These are phyloP conservation scores for Fusarium sp. DNA, from an alignment of 2,329 filamentous ascomycete species.

Conservation along the genomic window DNA sequence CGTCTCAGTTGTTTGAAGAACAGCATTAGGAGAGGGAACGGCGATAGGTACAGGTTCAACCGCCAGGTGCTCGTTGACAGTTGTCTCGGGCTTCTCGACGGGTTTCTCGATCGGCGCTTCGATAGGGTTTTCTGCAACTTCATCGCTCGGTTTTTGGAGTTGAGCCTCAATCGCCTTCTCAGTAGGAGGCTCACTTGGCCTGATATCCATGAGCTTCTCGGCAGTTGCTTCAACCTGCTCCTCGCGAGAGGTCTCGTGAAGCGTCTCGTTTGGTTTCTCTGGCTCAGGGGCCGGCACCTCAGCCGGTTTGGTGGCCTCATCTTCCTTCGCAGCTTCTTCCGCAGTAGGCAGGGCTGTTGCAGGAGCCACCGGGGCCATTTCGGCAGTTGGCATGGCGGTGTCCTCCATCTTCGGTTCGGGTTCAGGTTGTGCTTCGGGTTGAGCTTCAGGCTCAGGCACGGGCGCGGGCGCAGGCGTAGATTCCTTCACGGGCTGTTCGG, in stretches of 20 bases:
- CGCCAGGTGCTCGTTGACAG: neutral
- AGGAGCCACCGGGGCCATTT: slow-evolving; percentile 9
- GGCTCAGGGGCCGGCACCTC: slow-evolving; percentile 9
- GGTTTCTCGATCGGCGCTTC: neutral
- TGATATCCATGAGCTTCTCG: neutral
- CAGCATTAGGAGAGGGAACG: slow-evolving; percentile 20
- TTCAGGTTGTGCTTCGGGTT: neutral
- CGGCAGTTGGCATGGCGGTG: slow-evolving; percentile 44
- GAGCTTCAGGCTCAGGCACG: slow-evolving; percentile 38
- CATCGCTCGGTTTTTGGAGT: slow-evolving; percentile 4
- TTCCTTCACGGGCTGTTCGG: slow-evolving; percentile 1
- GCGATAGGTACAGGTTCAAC: slow-evolving; percentile 4
- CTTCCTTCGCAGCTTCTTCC: slow-evolving; percentile 12
- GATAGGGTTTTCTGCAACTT: neutral
- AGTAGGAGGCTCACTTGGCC: neutral
- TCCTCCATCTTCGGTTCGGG: slow-evolving; percentile 55
- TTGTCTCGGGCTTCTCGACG: slow-evolving; percentile 1
- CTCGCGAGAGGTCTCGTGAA: neutral
- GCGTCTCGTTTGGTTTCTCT: slow-evolving; percentile 5
- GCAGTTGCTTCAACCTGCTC: neutral
- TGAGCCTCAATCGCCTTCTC: neutral
- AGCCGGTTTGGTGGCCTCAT: neutral
- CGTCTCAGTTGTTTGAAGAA: slow-evolving; percentile 46
- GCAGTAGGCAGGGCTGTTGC: slow-evolving; percentile 12
- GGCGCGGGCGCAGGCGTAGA: neutral